phyloP scores from a whole-genome alignment of 306 rosid species.

The Parietaria judaica region DNA sequence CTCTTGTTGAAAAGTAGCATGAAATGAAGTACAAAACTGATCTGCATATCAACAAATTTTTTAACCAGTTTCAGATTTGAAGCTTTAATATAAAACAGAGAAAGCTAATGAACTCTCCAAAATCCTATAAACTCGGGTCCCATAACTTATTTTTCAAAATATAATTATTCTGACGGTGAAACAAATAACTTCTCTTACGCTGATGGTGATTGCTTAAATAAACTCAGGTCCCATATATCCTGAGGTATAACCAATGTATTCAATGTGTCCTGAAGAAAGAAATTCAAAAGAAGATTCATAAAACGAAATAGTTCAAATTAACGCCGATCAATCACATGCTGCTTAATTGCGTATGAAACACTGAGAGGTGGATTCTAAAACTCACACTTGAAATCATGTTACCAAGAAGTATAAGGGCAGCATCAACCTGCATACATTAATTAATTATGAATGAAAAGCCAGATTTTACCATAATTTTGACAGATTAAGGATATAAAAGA shows the following conservation, averaged over 20 bases:
- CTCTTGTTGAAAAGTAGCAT: slow-evolving; percentile 71
- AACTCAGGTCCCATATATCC: slow-evolving; percentile 86
- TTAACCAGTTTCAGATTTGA: slow-evolving; percentile 18
- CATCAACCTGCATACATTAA: slow-evolving; percentile 65
- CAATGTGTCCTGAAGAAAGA: slow-evolving; percentile 49
- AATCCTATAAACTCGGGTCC: background rate
- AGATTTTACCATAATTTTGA: background rate
- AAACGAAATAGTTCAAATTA: background rate
- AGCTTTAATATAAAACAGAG: slow-evolving; percentile 4
- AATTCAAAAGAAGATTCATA: slow-evolving; percentile 21
- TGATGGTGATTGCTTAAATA: slow-evolving; percentile 68
- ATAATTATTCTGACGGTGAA: background rate
- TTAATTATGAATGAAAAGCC: slow-evolving; percentile 19
- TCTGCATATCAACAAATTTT: slow-evolving; percentile 38
- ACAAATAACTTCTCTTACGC: slow-evolving; percentile 39
- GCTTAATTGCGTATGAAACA: slow-evolving; percentile 5
- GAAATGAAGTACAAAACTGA: slow-evolving; percentile 63
- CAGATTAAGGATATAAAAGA: too few relatives aligned
- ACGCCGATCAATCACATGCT: background rate
- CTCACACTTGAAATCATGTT: slow-evolving; percentile 75
- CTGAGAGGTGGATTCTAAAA: slow-evolving; percentile 17
- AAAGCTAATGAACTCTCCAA: background rate
- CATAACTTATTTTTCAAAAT: too few relatives aligned
- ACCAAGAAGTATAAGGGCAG: slow-evolving; percentile 70
- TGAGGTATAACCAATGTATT: slow-evolving; percentile 58